Conservation (phyloP, 2,329 filamentous ascomycete genomes). For the Beauveria brongniartii region DNA sequence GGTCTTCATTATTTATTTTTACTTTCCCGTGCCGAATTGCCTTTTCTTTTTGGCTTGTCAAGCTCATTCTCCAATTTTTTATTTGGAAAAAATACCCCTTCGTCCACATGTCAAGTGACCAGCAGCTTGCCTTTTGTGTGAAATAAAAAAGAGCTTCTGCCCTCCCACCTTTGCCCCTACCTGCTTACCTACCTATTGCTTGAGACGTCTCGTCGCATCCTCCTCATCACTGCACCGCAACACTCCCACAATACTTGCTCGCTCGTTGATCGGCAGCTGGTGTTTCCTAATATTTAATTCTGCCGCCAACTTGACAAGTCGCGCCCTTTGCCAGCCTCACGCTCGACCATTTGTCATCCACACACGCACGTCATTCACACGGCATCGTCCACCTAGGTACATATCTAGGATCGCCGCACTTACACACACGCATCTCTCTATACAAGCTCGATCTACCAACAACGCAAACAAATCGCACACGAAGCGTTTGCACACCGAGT, state of each 20-base stretch:
- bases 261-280: constrained; percentile 7
- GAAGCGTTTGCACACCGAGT: no score
- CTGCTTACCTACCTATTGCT: not conserved
- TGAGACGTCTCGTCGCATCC: not conserved
- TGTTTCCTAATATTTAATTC: not conserved
- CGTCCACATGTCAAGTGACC: constrained; percentile 4
- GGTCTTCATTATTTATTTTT: not conserved
- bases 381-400: not conserved
- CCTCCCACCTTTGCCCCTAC: not conserved
- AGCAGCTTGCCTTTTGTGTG: not conserved
- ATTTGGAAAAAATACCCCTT: not conserved
- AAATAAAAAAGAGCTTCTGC: constrained; percentile 10
- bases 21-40: not conserved
- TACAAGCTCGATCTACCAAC: not conserved
- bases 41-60: not conserved
- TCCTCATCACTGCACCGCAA: not conserved
- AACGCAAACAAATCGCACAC: not conserved
- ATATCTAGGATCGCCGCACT: not conserved
- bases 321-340: not conserved
- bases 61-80: not conserved
- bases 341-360: constrained; percentile 2
- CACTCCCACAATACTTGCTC: not conserved
- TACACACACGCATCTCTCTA: not conserved
- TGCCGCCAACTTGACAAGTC: not conserved
- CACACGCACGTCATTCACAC: not conserved